These are phyloP conservation scores for Pezicula rhizophila DNA, from an alignment of 2,329 filamentous ascomycete species.

Conservation along the genomic window DNA sequence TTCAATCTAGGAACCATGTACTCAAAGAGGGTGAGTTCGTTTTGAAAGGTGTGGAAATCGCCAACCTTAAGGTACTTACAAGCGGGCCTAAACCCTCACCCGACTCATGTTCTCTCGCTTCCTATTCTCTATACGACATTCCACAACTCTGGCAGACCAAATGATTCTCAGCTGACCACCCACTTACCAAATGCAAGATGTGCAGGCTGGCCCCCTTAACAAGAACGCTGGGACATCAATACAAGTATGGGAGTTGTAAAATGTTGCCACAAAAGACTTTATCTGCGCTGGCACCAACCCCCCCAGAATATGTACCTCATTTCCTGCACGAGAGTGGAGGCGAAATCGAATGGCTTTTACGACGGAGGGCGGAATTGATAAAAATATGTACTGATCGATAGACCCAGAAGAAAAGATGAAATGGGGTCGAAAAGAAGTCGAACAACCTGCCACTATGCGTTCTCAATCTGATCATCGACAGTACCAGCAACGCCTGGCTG, in stretches of 20 bases:
- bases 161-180: conserved; percentile 5
- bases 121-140: neutral
- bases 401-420: conserved; percentile 9
- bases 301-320: neutral
- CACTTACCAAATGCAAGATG: conserved; percentile 14
- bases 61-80: conserved; percentile 29
- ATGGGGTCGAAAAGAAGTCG: conserved; percentile 11
- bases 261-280: neutral
- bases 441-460: conserved; percentile 12
- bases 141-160: neutral
- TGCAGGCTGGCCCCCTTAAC: conserved; percentile 6
- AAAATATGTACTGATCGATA: conserved; percentile 5
- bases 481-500: conserved; percentile 18
- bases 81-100: conserved; percentile 8
- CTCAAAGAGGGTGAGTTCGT: neutral
- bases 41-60: conserved; percentile 18
- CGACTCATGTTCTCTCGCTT: conserved; percentile 1
- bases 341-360: neutral
- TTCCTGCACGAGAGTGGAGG: neutral
- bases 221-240: conserved; percentile 18
- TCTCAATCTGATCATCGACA: conserved; percentile 14
- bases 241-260: conserved; percentile 9
- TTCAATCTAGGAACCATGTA: conserved; percentile 1
- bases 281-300: neutral
- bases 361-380: conserved; percentile 1